phyloP scores from a whole-genome alignment of 1,284 basidiomycete species.

The Cerrena zonata region DNA sequence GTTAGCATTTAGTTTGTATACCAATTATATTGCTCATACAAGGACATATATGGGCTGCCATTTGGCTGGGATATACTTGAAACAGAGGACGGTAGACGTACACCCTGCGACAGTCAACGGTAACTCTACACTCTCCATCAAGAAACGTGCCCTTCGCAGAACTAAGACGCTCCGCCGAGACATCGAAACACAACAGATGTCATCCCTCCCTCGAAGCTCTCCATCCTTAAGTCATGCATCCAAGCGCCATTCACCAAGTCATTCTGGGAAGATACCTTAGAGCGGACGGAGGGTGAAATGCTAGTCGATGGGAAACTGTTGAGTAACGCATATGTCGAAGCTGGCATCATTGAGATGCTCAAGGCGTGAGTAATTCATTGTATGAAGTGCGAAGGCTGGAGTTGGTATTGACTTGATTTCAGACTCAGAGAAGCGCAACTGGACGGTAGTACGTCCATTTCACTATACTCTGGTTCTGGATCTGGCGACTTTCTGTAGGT shows the following conservation, averaged over 20 bases:
- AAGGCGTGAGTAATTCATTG: slow-evolving; percentile 36
- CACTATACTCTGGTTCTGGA: neutral
- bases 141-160: slow-evolving; percentile 52
- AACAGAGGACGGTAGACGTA: slow-evolving; percentile 42
- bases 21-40: too few relatives aligned
- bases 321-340: slow-evolving; percentile 65
- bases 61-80: slow-evolving; percentile 71
- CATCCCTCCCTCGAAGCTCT: slow-evolving; percentile 38
- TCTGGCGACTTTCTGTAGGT: slow-evolving; percentile 16
- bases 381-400: neutral
- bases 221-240: slow-evolving; percentile 33
- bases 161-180: slow-evolving; percentile 55
- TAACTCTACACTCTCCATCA: slow-evolving; percentile 47
- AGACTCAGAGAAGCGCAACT: slow-evolving; percentile 49
- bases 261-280: slow-evolving; percentile 56
- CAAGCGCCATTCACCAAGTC: slow-evolving; percentile 50
- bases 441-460: slow-evolving; percentile 28
- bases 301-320: slow-evolving; percentile 57
- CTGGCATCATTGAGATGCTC: slow-evolving; percentile 52
- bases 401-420: neutral
- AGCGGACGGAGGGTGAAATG: slow-evolving; percentile 49
- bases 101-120: slow-evolving; percentile 41
- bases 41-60: slow-evolving; percentile 32
- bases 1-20: slow-evolving; percentile 12
- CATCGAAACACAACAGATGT: slow-evolving; percentile 45